Evolutionary conservation across 23 red algal species (phyloP), one percentile per base, ranked within the genome.

Genomic region (Agarophyton chilense): DNA sequence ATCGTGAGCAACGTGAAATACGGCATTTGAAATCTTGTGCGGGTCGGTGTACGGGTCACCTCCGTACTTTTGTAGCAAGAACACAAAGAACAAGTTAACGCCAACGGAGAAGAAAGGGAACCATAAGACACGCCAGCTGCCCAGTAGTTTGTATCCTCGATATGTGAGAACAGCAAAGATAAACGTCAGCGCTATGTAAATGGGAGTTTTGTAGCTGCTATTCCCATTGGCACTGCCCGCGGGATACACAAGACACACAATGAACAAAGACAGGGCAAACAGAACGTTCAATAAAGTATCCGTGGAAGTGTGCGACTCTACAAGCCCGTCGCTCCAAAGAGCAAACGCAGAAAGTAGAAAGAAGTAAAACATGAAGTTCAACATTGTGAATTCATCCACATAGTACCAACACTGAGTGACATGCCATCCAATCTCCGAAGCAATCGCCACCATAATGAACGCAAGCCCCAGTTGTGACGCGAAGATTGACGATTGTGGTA

Each of bases 361-460:
- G 26, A 74, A 74, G 42, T 74, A 74, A n/a, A 74, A 74, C 68
- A 74, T 12, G 34, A 74, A 74, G 34, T 74, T 74, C 9, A 74
- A n/a, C 68, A 74, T 49, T 8, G 68, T 74, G 42, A 12, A 74
- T n/a, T 74, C 11, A n/a, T 74, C 21, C 8, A 49, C 42, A 22
- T 74, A 74, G 42, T 74, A 74, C 68, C 68, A 74, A 29, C 68
- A 74, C 42, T 74, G 68, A 74, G 68, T 74, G 42, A 74, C 68
- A 74, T 74, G 68, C 22, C 68, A 74, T 36, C 68, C 68, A 74
- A 40, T 40, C 22, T 74, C 68, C 7, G 34, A 7, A 21, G 68
- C 68, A 40, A 74, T 74, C 10, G 68, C 68, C 26, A 74, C 68
- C 68, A 74, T 74, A 29, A 74, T 74, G 68, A 74, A 74, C 11